These are phyloP conservation scores for Rhodotorula diobovata DNA, from an alignment of 768 basidiomycete species.

Conservation along the genomic window DNA sequence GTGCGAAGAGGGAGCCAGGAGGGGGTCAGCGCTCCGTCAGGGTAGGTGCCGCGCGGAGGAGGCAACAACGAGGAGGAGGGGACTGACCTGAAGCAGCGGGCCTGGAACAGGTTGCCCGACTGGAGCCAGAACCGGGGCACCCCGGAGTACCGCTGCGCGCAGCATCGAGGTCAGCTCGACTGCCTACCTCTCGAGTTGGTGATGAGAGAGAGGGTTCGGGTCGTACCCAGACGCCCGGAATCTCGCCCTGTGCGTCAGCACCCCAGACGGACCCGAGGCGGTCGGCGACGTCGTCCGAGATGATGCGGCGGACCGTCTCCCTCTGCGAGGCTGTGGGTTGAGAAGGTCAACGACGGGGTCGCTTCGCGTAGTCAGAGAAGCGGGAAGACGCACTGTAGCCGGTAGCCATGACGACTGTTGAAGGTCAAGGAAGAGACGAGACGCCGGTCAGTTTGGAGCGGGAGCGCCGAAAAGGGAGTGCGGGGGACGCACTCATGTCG, in stretches of 20 bases:
- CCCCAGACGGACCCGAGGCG: constrained; percentile 46
- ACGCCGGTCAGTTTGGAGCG: not conserved
- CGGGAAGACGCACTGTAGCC: not conserved
- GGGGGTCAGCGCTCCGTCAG: no score
- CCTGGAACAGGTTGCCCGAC: constrained; percentile 42
- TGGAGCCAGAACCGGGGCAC: constrained; percentile 28
- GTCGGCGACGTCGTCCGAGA: constrained; percentile 45
- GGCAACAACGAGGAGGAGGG: not conserved
- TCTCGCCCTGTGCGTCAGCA: constrained; percentile 47
- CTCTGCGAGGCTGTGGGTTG: constrained; percentile 29
- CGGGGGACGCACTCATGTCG: constrained; percentile 55
- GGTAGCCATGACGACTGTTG: not conserved
- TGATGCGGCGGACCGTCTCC: constrained; percentile 44
- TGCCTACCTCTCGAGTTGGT: not conserved
- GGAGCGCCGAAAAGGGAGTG: not conserved
- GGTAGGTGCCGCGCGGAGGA: not conserved
- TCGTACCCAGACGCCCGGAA: constrained; percentile 14
- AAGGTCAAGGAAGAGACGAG: not conserved
- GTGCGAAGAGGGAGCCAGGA: not conserved
- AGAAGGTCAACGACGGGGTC: not conserved
- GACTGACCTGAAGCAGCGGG: constrained; percentile 33
- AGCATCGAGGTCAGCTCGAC: not conserved
- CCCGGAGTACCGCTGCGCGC: constrained; percentile 19
- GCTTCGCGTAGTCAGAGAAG: no score
- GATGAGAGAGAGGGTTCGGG: no score